Percentiles rank a stretch among this genome's conserved stretches.
Evolutionary conservation across 345 rosid species (phyloP).

Genomic region (Chamaenerion angustifolium): DNA sequence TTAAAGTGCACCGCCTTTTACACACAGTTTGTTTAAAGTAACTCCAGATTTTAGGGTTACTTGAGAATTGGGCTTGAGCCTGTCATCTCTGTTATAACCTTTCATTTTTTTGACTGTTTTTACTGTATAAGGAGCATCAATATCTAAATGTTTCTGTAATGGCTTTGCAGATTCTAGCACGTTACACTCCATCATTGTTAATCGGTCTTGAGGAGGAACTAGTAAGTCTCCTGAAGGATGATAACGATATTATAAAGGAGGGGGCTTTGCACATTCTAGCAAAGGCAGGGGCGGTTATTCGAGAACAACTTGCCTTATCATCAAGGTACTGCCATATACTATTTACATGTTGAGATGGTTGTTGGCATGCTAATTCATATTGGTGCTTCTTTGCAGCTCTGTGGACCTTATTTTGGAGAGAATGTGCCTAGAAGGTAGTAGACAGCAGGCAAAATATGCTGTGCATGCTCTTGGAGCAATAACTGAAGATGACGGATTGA

Average conservation of each 20-base stretch:
- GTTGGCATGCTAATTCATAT: background rate
- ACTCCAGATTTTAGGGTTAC: no score
- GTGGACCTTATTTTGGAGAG: slow-evolving; percentile 83
- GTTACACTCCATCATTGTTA: slow-evolving; percentile 64
- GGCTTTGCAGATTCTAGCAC: slow-evolving; percentile 65
- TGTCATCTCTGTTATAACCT: background rate
- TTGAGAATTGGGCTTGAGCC: no score
- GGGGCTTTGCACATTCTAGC: slow-evolving; percentile 89
- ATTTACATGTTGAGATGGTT: no score
- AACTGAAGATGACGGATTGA: slow-evolving; percentile 94
- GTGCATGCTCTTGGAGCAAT: slow-evolving; percentile 95
- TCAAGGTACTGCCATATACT: slow-evolving; percentile 37
- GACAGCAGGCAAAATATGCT: slow-evolving; percentile 93
- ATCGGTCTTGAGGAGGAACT: slow-evolving; percentile 79
- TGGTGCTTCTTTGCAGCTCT: slow-evolving; percentile 45
- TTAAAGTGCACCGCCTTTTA: no score
- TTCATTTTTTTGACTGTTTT: background rate
- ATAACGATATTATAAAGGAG: slow-evolving; percentile 71
- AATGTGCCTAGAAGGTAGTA: slow-evolving; percentile 88
- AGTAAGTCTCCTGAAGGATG: slow-evolving; percentile 66
- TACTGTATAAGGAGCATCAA: background rate
- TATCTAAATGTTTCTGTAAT: slow-evolving; percentile 3
- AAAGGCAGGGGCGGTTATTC: slow-evolving; percentile 86
- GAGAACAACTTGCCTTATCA: slow-evolving; percentile 73
- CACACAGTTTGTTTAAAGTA: no score